Evolutionary conservation across 2,329 filamentous ascomycete genomes (phyloP), one percentile per base, ranked within the genome.

Genomic region (Aspergillus clavatus): DNA sequence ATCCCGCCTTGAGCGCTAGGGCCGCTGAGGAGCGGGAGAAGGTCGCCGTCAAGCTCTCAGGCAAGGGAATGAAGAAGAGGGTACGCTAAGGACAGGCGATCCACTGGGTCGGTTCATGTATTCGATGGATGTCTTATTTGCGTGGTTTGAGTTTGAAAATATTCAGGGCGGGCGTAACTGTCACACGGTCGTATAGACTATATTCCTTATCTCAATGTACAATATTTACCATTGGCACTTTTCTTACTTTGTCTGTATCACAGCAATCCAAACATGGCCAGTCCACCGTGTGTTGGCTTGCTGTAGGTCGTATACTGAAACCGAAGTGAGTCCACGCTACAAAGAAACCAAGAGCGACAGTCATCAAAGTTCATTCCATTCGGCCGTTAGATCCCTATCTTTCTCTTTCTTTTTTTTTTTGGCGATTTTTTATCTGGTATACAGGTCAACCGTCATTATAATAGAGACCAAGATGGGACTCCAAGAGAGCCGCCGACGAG

Each of bases 81-180:
- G n/a, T 49, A 26, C 53, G 53, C 18, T 55, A 42, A n/a, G n/a
- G 48, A 21, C 10, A 16, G 4, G 18, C 11, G 18, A 18, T 35
- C 14, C 5, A 21, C 31, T 35, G 8, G 4, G 2, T 11, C 19
- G 10, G 16, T 35, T 36, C 37, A 38, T 45, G 26, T 22, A 43
- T 27, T 31, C 24, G 29, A 43, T 49, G 47, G 43, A 42, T 46
- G 31, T 52, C 53, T 47, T 56, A 46, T 55, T 42, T 49, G 44
- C 50, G 48, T 44, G 48, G 44, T 52, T 51, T 55, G 50, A 54
- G 53, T 53, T 49, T 47, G 51, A 54, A 60, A 53, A 61, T 59
- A 62, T 62, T 55, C 58, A 56, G 61, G 58, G 59, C 58, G 58
- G 57, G 62, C 62, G 62, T 57, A 65, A 55, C 51, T 35, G 31